These are phyloP conservation scores for Teratosphaeriaceae sp. DNA, from an alignment of 2,329 filamentous ascomycete species.

Conservation along the genomic window DNA sequence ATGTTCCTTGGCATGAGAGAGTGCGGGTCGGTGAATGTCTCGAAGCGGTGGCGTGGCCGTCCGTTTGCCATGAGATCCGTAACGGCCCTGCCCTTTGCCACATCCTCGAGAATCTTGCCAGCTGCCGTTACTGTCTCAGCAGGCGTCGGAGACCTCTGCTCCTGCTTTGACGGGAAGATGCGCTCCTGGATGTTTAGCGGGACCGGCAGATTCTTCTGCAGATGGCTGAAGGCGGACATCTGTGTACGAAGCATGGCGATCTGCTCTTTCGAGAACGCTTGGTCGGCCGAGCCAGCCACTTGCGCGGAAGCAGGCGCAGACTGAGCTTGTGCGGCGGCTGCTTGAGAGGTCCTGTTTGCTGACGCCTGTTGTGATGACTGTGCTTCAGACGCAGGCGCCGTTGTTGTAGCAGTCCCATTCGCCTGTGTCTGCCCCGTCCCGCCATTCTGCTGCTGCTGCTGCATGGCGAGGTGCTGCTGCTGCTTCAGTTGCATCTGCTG, in stretches of 20 bases:
- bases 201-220: constrained; percentile 80
- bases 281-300: constrained; percentile 15
- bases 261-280: constrained; percentile 63
- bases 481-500: constrained; percentile 38
- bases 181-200: constrained; percentile 73
- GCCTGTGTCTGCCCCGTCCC: constrained; percentile 23
- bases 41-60: constrained; percentile 48
- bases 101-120: constrained; percentile 47
- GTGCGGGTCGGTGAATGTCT: constrained; percentile 70
- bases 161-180: constrained; percentile 66
- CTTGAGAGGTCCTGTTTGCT: constrained; percentile 14
- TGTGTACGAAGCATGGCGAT: constrained; percentile 72
- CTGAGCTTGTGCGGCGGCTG: constrained; percentile 15
- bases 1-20: constrained; percentile 53
- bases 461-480: constrained; percentile 36
- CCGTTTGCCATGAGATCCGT: constrained; percentile 12
- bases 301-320: constrained; percentile 15
- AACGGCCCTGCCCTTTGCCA: constrained; percentile 33
- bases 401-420: constrained; percentile 44
- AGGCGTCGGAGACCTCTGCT: constrained; percentile 42
- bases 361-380: not conserved
- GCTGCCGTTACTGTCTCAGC: constrained; percentile 37
- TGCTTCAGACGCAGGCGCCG: constrained; percentile 25
- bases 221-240: constrained; percentile 82
- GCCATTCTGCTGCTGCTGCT: constrained; percentile 44